Evolutionary conservation across 2,329 filamentous ascomycete species (phyloP), one percentile per base, ranked within the genome.

Genomic region (Colletotrichum graminicola): DNA sequence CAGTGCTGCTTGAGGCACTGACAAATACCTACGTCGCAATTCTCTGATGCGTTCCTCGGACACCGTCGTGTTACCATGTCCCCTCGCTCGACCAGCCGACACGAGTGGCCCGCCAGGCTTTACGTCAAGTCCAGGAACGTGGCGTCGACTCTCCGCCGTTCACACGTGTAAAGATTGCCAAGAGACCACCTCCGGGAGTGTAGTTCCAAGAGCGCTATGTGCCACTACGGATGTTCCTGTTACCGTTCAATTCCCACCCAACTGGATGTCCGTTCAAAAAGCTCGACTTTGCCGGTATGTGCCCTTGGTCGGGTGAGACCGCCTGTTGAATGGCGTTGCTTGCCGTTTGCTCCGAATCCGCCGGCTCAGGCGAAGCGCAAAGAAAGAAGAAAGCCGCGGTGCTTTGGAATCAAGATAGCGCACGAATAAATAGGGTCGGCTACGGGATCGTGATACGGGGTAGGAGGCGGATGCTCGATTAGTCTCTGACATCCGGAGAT

Each of bases 121-220:
- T 60, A 60, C 59, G 59, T 71, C 68, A 60, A 68, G 57, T 54
- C 43, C 68, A 71, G 68, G 68, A 71, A 71, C 68, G 54, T 71
- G 65, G 68, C 65, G 68, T 49, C 45, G 41, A 49, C 45, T 63
- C 29, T 32, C 59, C 57, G 64, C 57, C 62, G 18, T 62, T 59
- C n/a, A 47, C 45, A 47, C 45, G 45, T 47, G 21, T 47, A 23
- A 54, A 29, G 32, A 29, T 36, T 39, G 23, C 49, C 7, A 16
- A 36, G n/a, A 45, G 39, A 49, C 23, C 21, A 47, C 21, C 21
- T 52, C 65, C 65, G 14, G 36, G 52, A 45, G 51, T 21, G 51
- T 56, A n/a, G 5, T 23, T 4, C 10, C 45, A 47, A 47, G 39
- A 5, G 5, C 39, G 34, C n/a, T 29, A 21, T 39, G 39, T 49